Base-by-base conservation (phyloP, 2,329 filamentous ascomycete genomes). In the Parascedosporium putredinis region DNA sequence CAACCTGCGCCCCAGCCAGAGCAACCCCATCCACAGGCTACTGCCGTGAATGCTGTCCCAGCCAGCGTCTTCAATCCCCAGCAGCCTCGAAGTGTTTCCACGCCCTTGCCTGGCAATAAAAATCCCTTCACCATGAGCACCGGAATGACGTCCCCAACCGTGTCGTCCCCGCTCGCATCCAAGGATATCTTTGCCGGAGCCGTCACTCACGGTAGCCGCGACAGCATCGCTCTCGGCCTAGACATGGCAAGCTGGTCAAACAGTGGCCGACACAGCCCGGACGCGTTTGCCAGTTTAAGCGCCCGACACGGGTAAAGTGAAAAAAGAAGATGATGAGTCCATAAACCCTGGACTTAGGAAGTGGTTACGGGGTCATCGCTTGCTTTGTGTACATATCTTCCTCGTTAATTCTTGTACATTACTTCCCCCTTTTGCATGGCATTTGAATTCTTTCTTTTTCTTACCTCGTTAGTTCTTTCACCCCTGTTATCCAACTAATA, bases 241-340 rank as follows among this genome's bases (percentile, higher is more conserved):
- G 78, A 79, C 50, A 76, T 81, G 70, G 74, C 77, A 43, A 49
- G 47, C 22, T 81, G 78, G 78, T 73, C 72, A 58, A 83, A 82
- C 57, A 83, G 81, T 57, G 86, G 86, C 8, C 71, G 86, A 38
- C 85, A 89, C 60, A 88, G 84, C 57, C 86, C 86, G 3, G 86
- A 90, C 64, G 86, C 86, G 12, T 90, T 89, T 72, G 80, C 85
- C 2, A 86, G 83, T 47, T 68, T 90, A 55, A 88, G 84, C 58
- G 79, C 84, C 48, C 70, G 76, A 55, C 74, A 76, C 25, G 36
- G 20, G 50, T 55, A 47, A 50, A 5, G 12, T n/a, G 16, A n/a
- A 42, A n/a, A 22, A 22, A n/a, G 20, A 14, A 31, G 23, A n/a
- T n/a, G n/a, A n/a, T n/a, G n/a, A n/a, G n/a, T n/a, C n/a, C n/a